Evolutionary conservation across 148 eudicot genomes (phyloP), one percentile per base, ranked within the genome.

Genomic region (Amaranthus cruentus): DNA sequence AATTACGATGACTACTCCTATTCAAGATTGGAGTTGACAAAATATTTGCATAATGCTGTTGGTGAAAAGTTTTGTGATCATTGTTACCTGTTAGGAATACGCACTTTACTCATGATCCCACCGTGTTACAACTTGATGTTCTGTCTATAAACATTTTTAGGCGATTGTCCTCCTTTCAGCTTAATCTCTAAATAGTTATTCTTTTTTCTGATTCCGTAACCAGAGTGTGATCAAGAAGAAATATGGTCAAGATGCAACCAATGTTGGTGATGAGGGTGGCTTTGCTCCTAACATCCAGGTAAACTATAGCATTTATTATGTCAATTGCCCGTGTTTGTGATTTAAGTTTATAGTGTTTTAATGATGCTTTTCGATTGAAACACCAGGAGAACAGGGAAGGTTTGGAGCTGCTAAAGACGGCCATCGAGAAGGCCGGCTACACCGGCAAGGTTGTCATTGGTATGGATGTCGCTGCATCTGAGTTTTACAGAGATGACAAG

Each of bases 381-480:
- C 42, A 84, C 74, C 90, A 94, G 97, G 96, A 95, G 88, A 95
- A 95, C 89, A 95, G 86, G 87, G 97, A 91, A 77, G 98, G 98
- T 77, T 97, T 95, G 80, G 98, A 95, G 81, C 80, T 95, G 85
- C 90, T 91, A 47, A 95, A 91, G 88, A 85, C 90, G 59, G 98
- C 98, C 70, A 95, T 95, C 75, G 98, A 79, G 48, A 95, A 95
- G 73, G 97, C 98, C 64, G 97, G 98, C 48, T 91, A 95, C 83
- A 95, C 97, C 0, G 97, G 85, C 81, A 90, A 95, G 73, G 97
- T 94, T 46, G 97, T 94, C 72, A 94, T 91, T 70, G 98, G 98
- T 62, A 94, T 94, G 98, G 98, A 94, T 86, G 98, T 94, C 81
- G 98, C 98, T 77, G 96, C 98, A 57, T 94, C 98, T 74, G 98